These are phyloP conservation scores for Lathyrus tuberosus DNA, from an alignment of 306 rosid species.

Conservation along the genomic window DNA sequence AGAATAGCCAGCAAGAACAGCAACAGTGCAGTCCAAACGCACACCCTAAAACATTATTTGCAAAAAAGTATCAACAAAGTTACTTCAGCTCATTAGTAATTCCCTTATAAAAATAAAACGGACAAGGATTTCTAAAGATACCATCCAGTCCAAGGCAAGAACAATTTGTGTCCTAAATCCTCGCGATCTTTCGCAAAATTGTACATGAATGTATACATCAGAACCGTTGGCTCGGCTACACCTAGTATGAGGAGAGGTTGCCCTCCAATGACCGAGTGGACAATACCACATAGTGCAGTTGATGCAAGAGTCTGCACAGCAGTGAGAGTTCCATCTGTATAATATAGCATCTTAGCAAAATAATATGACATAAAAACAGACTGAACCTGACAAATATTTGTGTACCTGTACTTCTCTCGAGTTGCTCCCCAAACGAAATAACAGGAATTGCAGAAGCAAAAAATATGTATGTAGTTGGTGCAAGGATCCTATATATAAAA, in stretches of 20 bases:
- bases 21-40: slow-evolving; percentile 90
- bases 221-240: slow-evolving; percentile 96
- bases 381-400: slow-evolving; percentile 35
- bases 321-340: slow-evolving; percentile 82
- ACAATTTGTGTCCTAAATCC: slow-evolving; percentile 85
- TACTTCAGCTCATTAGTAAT: slow-evolving; percentile 16
- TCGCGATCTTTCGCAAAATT: slow-evolving; percentile 82
- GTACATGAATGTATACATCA: slow-evolving; percentile 94
- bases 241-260: slow-evolving; percentile 97
- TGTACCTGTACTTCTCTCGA: slow-evolving; percentile 79
- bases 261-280: slow-evolving; percentile 91
- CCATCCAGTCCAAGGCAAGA: slow-evolving; percentile 98
- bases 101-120: neutral
- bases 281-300: slow-evolving; percentile 83
- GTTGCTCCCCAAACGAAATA: slow-evolving; percentile 95
- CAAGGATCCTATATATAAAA: slow-evolving; percentile 72
- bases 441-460: slow-evolving; percentile 98
- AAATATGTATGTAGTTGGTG: slow-evolving; percentile 96
- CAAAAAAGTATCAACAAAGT: slow-evolving; percentile 25
- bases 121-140: slow-evolving; percentile 44
- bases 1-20: slow-evolving; percentile 84
- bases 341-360: slow-evolving; percentile 48
- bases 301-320: slow-evolving; percentile 98
- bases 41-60: slow-evolving; percentile 65
- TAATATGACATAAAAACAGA: slow-evolving; percentile 25